phyloP scores from a whole-genome alignment of 2,329 filamentous ascomycete species.

The Fusarium buharicum region DNA sequence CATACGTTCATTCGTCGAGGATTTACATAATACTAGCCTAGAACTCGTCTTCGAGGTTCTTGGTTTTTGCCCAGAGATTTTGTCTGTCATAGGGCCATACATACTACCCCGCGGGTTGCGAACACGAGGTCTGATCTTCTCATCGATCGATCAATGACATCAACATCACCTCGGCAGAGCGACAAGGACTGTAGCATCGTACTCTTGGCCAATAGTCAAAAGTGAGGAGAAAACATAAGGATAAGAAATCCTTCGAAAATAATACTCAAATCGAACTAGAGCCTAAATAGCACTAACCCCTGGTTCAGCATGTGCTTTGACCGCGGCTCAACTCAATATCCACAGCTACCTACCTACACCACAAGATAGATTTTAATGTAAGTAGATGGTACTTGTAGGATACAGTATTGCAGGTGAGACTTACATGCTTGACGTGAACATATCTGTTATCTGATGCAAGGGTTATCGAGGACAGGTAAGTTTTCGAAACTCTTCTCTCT shows the following conservation, averaged over 20 bases:
- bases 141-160: constrained; percentile 29
- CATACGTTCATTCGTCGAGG: background rate
- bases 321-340: constrained; percentile 22
- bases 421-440: background rate
- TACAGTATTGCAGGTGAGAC: background rate
- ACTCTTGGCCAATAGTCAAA: constrained; percentile 2
- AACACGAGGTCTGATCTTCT: constrained; percentile 1
- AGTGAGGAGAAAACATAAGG: background rate
- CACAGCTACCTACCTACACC: constrained; percentile 17
- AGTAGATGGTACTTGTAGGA: constrained; percentile 16
- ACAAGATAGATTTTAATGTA: background rate
- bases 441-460: background rate
- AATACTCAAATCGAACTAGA: background rate
- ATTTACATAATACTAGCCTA: too few relatives aligned
- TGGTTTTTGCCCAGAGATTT: background rate
- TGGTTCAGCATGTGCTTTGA: constrained; percentile 22
- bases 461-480: background rate
- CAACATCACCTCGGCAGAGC: constrained; percentile 19
- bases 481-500: background rate
- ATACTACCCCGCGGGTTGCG: background rate
- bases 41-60: too few relatives aligned
- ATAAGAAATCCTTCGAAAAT: background rate
- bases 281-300: background rate
- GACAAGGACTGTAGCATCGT: background rate
- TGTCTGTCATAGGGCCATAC: background rate